Evolutionary conservation across 768 basidiomycete species (phyloP), one percentile per base, ranked within the genome.

Genomic region (Clitopilus hobsonii): DNA sequence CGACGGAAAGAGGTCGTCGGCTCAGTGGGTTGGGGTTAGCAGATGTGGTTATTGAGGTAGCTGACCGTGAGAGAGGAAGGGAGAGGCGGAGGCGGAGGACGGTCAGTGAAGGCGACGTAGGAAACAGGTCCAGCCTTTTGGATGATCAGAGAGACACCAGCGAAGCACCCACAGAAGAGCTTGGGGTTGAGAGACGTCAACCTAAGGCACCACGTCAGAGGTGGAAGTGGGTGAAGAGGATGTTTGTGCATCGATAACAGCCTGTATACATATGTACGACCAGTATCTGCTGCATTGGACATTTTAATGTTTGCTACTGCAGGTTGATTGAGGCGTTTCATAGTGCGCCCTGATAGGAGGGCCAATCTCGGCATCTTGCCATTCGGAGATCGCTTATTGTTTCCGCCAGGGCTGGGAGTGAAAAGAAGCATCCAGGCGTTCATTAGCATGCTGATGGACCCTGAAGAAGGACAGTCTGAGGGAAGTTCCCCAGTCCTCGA

Each of bases 1-100:
- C 85, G 20, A 67, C 71, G 48, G 77, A 81, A 59, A 69, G 83
- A 60, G 69, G 79, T 58, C 67, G 82, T 58, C 68, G 75, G 55
- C 54, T 67, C 10, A 80, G 74, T 59, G 74, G 72, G 28, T 50
- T 71, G 18, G 71, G 65, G 1, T 66, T 71, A 38, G 67, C 63
- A n/a, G 74, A 71, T 53, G 63, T 70, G 2, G 67, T 65, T 26
- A 60, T 56, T 23, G 68, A 69, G 52, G 60, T 58, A 41, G 52
- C 61, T 59, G 53, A 59, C 22, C 25, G 56, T 55, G 58, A 56
- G 32, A 50, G 54, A 54, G 64, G 60, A 56, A 54, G 52, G 56
- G 60, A 62, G 53, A 62, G 75, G 61, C 66, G 81, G 55, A 69
- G 75, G 61, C 65, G 81, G 56, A 70, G 81, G 66, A 78, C 79